Base-by-base conservation (phyloP, 192 early-diverging fungal species). In the Coemansia sp. region DNA sequence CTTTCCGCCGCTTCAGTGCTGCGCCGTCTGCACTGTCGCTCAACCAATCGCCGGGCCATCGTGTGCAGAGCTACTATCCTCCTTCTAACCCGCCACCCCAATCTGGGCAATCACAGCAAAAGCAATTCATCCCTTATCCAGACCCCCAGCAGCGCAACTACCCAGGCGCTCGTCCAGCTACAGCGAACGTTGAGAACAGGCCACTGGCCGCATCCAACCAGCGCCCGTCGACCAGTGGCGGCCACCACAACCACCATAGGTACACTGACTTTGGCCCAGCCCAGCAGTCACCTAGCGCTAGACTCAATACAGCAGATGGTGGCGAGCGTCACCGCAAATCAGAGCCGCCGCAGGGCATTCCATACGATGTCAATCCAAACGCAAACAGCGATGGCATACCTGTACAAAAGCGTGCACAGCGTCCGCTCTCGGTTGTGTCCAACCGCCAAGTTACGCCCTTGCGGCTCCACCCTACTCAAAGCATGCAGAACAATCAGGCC, bases 161-260 rank as follows among this genome's bases (percentile, higher is more conserved):
- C 2, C 10, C 42, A 14, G 55, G 55, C 14, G 48, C 46, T 17
- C 66, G 72, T 21, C 72, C 72, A 8, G 42, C 61, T 33, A 74
- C 72, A 1, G 72, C 72, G 8, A 60, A 48, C 19, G 57, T 40
- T 1, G 71, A 66, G 9, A 14, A 44, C 12, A 61, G 65, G 11
- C 71, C 61, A 40, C 17, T 57, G 4, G 39, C 34, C 30, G 42
- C 61, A 4, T 53, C 60, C 1, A 52, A 57, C 11, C 64, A 67
- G 61, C 71, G 71, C 37, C 71, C 71, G 13, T 65, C 71, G 12
- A 73, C 71, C n/a, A 73, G 71, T 48, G 61, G 61, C 57, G 71
- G 71, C 4, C 71, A 62, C 6, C 55, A 46, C 8, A 62, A 43
- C 3, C 53, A 52, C 53, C 71, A 73, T 37, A 53, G 71, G 34